These are phyloP conservation scores for Kitagawia praeruptora DNA, from an alignment of 129 eudicot genomes.

Conservation along the genomic window DNA sequence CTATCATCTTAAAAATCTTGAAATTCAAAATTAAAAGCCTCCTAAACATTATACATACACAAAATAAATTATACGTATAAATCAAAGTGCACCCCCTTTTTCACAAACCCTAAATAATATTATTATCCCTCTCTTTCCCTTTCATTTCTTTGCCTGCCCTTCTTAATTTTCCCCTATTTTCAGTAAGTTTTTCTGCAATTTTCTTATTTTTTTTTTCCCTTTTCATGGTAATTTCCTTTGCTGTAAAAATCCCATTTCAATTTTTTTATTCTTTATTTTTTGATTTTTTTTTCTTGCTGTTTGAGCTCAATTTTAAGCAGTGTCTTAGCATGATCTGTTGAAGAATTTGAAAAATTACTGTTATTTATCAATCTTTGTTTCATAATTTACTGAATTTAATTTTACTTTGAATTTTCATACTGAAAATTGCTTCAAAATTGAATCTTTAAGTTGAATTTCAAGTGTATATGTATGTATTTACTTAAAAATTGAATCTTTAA, in stretches of 20 bases:
- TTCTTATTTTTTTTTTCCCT: slow-evolving; percentile 5
- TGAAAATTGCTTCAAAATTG: neutral
- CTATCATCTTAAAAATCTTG: neutral
- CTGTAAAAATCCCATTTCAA: slow-evolving; percentile 19
- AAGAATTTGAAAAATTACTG: slow-evolving; percentile 4
- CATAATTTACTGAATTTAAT: no score
- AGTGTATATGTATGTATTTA: neutral
- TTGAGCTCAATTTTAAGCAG: neutral
- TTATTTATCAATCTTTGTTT: slow-evolving; percentile 8
- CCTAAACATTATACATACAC: neutral
- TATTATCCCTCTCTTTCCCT: slow-evolving; percentile 20
- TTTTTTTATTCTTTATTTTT: slow-evolving; percentile 6
- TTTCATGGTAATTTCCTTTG: slow-evolving; percentile 12
- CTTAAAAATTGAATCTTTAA: neutral
- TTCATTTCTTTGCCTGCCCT: slow-evolving; percentile 21
- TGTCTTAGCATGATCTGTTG: slow-evolving; percentile 15
- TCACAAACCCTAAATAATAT: slow-evolving; percentile 37
- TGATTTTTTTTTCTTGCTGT: neutral
- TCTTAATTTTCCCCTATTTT: slow-evolving; percentile 21
- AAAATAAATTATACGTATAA: neutral
- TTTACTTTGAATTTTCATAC: neutral
- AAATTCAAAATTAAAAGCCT: neutral
- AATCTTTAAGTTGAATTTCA: neutral
- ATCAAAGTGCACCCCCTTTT: neutral
- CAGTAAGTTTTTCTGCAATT: slow-evolving; percentile 30